Conservation (phyloP, 768 basidiomycete species). For the Lentinula edodes region DNA sequence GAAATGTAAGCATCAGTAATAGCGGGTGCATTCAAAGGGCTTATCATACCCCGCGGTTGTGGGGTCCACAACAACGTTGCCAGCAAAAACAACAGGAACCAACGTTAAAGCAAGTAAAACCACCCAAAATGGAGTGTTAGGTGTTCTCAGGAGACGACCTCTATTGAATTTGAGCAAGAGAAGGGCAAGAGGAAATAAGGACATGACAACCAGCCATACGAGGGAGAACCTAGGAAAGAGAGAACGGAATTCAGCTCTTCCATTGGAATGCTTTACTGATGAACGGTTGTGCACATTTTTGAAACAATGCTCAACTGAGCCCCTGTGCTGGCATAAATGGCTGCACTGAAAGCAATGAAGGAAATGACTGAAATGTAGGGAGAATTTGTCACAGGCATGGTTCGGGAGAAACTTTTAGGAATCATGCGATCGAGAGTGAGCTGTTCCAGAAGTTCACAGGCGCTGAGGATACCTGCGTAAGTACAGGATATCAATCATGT, state of each 20-base stretch:
- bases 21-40: not conserved
- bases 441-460: conserved; percentile 54
- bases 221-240: conserved; percentile 48
- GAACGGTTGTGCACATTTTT: conserved; percentile 40
- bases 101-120: conserved; percentile 39
- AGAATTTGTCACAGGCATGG: conserved; percentile 43
- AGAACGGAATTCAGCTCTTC: not conserved
- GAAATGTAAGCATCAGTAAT: not conserved
- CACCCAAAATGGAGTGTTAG: conserved; percentile 31
- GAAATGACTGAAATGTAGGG: conserved; percentile 46
- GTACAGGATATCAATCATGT: not conserved
- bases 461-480: conserved; percentile 45
- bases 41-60: conserved; percentile 44
- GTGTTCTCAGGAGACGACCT: conserved; percentile 44
- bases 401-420: conserved; percentile 44
- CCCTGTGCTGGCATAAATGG: conserved; percentile 55
- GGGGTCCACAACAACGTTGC: conserved; percentile 57
- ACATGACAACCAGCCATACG: conserved; percentile 62
- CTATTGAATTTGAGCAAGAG: conserved; percentile 62
- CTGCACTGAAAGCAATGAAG: conserved; percentile 43
- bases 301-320: conserved; percentile 49
- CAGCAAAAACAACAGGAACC: conserved; percentile 40
- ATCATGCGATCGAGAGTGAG: conserved; percentile 56
- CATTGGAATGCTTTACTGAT: not conserved
- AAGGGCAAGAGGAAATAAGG: conserved; percentile 55